A percentile compares a stretch with the other conserved stretches of the same genome.
Conservation (phyloP, 768 basidiomycete genomes). For the Cyclocybe aegerita region DNA sequence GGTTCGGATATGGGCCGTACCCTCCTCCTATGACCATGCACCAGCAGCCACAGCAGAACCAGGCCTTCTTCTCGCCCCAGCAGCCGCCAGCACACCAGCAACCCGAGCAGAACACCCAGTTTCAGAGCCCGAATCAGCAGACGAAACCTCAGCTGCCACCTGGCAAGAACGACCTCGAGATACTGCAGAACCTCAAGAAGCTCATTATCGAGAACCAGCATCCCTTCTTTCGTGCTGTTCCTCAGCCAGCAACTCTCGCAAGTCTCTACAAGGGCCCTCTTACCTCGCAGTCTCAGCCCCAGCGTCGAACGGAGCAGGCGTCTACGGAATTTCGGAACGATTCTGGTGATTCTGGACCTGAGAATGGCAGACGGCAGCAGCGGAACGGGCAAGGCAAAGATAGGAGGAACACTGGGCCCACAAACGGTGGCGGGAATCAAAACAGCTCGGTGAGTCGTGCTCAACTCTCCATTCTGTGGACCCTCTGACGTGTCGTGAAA, state of each 20-base stretch:
- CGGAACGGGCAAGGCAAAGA: conserved; percentile 1
- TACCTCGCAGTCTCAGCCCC: conserved; percentile 8
- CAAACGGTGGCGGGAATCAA: conserved; percentile 3
- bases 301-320: conserved; percentile 1
- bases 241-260: conserved; percentile 64
- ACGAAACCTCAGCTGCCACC: conserved; percentile 51
- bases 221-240: conserved; percentile 60
- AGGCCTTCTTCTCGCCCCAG: conserved; percentile 19
- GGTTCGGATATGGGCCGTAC: conserved; percentile 34
- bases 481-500: not conserved
- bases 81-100: conserved; percentile 15
- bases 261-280: conserved; percentile 61
- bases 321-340: conserved; percentile 1
- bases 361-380: too few species aligned
- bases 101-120: not conserved
- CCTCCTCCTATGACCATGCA: conserved; percentile 29
- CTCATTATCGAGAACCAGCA: too few species aligned
- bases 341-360: not conserved
- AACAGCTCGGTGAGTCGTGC: conserved; percentile 6
- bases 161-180: conserved; percentile 71
- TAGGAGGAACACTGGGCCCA: conserved; percentile 2
- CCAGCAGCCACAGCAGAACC: conserved; percentile 25
- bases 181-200: conserved; percentile 71
- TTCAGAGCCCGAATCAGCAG: not conserved
- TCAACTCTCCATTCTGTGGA: not conserved